Evolutionary conservation across 2,329 filamentous ascomycete genomes (phyloP), one percentile per base, ranked within the genome.

Genomic region (Myriosclerotinia curreyana): DNA sequence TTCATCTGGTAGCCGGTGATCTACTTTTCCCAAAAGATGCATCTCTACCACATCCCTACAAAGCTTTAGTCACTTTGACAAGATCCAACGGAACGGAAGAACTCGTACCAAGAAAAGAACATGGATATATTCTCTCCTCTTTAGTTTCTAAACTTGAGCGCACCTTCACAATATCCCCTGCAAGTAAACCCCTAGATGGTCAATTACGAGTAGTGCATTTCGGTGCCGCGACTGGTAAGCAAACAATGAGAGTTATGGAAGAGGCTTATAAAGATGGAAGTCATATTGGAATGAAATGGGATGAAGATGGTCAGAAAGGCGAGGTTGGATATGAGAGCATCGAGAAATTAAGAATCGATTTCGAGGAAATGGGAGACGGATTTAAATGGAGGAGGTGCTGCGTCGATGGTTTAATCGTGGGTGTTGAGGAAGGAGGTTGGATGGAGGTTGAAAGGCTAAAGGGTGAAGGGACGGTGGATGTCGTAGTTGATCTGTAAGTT

Each of bases 321-420:
- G 79, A 85, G 20, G 88, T 97, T 0, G 81, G 81, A 0, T 97
- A 97, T 74, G 84, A 89, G 22, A 82, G 85, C 62, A 81, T 95
- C 8, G 83, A 89, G 2, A 83, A 83, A 60, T 69, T 96, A 22
- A 80, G 78, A 65, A 85, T 97, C 54, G 81, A 83, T 20, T 86
- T 91, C 44, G 90, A 95, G 71, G 79, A 83, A 20, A 86, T 91
- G n/a, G 79, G 79, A 31, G 86, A 93, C 28, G 79, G 78, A 53
- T 72, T 69, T 67, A 80, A 86, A 60, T 97, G 92, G 92, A 82
- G 94, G 66, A 86, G 93, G 72, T 83, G 96, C 17, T 98, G 94
- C 74, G 81, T 98, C n/a, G 94, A 98, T 75, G 94, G 94, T 3
- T 92, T 89, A 61, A 96, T 96, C 71, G 85, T 97, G 3, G 82